Evolutionary conservation across 805 yeast species (phyloP), one percentile per base, ranked within the genome.

Genomic region (Zygotorulaspora danielsina): DNA sequence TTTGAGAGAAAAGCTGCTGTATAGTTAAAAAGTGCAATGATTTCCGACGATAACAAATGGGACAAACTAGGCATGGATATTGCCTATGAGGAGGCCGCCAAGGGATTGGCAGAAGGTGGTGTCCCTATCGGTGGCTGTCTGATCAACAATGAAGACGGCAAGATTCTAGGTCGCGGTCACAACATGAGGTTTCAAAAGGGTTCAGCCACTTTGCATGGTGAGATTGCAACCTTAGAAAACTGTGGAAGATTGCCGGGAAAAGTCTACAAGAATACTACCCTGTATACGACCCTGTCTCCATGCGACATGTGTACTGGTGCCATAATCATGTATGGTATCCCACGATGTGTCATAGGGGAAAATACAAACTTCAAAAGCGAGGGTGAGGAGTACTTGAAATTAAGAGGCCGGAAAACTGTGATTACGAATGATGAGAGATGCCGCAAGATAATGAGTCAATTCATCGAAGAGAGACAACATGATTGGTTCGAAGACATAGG

Each of bases 291-390:
- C 0, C 68, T 90, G 49, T 84, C 95, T 6, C 97, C 97, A 3
- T 90, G 97, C 61, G 74, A 80, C 50, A 90, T 90, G 97, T 90
- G 97, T 61, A 77, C 93, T 4, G 97, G 97, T 15, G 95, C 97
- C 5, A 84, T 90, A 48, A 55, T 90, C 37, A 70, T 90, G 72
- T 90, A 88, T 65, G 96, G 95, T 28, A 74, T 90, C 50, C 80
- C 81, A 54, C 73, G 97, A 48, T 82, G 86, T 29, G 97, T 90
- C 0, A 54, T 88, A 62, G 96, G 96, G 20, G 98, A 90, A 60
- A 88, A 88, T 64, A 75, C 66, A 39, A 90, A 82, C 20, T 90
- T 84, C 52, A 50, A 72, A 22, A 96, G 97, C 9, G 57, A 59
- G 5, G 95, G 85, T 19, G 97, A 90, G 60, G 83, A 79, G 30